A percentile compares a stretch with the other conserved stretches of the same genome.
These are phyloP conservation scores for Gossypium trilobum DNA, from an alignment of 441 rosid species.

Conservation along the genomic window DNA sequence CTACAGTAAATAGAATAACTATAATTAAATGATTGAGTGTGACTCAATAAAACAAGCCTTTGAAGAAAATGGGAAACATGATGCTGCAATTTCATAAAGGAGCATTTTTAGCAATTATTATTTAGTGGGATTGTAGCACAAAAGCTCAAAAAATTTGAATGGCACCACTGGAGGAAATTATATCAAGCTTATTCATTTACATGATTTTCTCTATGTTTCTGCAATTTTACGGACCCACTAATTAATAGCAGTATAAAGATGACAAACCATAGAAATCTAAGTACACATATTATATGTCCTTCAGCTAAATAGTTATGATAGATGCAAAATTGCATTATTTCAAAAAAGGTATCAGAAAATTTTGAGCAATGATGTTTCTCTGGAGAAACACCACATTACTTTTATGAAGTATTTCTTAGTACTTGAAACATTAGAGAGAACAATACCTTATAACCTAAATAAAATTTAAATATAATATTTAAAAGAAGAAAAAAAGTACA, in stretches of 20 bases:
- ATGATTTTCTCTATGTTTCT: background rate
- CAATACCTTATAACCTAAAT: background rate
- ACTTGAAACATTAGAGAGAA: background rate
- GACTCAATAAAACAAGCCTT: conserved; percentile 1
- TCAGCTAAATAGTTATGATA: background rate
- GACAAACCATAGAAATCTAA: background rate
- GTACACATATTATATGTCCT: background rate
- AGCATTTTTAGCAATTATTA: background rate
- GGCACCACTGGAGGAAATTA: background rate
- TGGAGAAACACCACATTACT: background rate
- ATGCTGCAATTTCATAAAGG: background rate
- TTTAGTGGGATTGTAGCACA: background rate
- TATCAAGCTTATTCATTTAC: background rate
- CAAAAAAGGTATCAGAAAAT: background rate
- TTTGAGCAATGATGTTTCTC: background rate
- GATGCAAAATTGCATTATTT: background rate
- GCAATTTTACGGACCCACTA: background rate
- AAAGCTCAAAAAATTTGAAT: background rate
- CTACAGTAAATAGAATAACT: conserved; percentile 37
- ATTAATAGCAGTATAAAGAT: background rate
- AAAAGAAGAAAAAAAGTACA: background rate
- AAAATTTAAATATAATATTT: background rate
- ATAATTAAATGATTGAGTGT: background rate
- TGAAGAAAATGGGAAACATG: background rate
- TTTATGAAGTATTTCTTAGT: background rate